Conservation (phyloP, 2,329 filamentous ascomycete species). For the Dactylellina sp. region DNA sequence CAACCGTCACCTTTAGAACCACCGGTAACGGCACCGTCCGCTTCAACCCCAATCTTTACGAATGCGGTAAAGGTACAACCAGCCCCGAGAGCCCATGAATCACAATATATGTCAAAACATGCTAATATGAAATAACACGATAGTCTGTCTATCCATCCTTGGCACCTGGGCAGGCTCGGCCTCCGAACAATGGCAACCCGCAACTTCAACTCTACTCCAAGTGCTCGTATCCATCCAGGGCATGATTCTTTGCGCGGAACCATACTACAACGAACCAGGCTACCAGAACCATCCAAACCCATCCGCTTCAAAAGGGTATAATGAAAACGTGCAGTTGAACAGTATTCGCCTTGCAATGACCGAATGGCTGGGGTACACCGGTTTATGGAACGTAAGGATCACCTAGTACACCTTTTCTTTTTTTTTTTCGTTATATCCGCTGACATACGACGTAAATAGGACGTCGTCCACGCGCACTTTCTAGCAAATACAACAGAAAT, state of each 20-base stretch:
- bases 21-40: slow-evolving; percentile 64
- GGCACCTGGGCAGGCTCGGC: slow-evolving; percentile 67
- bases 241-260: slow-evolving; percentile 70
- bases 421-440: too few species aligned
- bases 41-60: slow-evolving; percentile 70
- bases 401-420: too few species aligned
- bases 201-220: slow-evolving; percentile 68
- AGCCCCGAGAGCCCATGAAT: background rate
- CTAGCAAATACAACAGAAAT: slow-evolving; percentile 28
- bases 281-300: slow-evolving; percentile 11
- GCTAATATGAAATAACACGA: slow-evolving; percentile 40
- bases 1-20: slow-evolving; percentile 65
- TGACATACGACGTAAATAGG: too few species aligned
- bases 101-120: background rate
- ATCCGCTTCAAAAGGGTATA: slow-evolving; percentile 18
- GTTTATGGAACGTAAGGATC: slow-evolving; percentile 35
- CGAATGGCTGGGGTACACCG: slow-evolving; percentile 25
- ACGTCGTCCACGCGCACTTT: slow-evolving; percentile 44
- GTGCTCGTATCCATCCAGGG: slow-evolving; percentile 70
- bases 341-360: slow-evolving; percentile 27
- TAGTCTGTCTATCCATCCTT: slow-evolving; percentile 68
- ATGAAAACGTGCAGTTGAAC: slow-evolving; percentile 38
- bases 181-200: slow-evolving; percentile 65
- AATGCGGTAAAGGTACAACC: slow-evolving; percentile 66
- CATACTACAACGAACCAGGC: slow-evolving; percentile 70